These are phyloP conservation scores for Sporobolomyces phaffii DNA, from an alignment of 768 basidiomycete species.

Conservation along the genomic window DNA sequence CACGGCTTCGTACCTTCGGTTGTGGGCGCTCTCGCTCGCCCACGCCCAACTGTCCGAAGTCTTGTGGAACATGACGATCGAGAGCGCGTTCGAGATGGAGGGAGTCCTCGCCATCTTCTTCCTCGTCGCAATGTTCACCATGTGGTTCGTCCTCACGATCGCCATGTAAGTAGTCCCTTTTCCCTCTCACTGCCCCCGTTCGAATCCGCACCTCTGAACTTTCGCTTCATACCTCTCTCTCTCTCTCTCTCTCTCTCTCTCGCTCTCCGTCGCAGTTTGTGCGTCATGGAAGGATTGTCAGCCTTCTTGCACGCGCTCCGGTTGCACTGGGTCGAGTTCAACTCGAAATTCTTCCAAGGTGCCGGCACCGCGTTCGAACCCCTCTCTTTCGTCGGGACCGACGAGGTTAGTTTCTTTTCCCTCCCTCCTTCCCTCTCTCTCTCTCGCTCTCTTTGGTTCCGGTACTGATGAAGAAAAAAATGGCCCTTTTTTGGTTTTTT, in stretches of 20 bases:
- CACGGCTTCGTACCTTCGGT: constrained; percentile 53
- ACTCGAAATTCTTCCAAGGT: constrained; percentile 70
- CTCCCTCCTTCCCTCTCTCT: background rate
- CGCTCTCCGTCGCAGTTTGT: constrained; percentile 61
- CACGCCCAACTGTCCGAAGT: constrained; percentile 96
- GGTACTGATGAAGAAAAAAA: background rate
- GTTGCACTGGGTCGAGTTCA: constrained; percentile 91
- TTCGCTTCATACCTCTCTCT: background rate
- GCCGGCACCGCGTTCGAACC: constrained; percentile 79
- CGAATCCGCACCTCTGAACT: too few relatives aligned
- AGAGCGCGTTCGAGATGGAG: constrained; percentile 47
- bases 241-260: background rate
- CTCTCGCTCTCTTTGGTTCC: background rate
- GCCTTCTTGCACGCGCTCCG: constrained; percentile 94
- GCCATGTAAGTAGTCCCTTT: constrained; percentile 43
- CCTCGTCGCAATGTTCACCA: constrained; percentile 61
- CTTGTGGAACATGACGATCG: constrained; percentile 55
- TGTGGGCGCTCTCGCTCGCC: constrained; percentile 96
- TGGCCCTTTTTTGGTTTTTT: too few relatives aligned
- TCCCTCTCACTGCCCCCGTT: too few relatives aligned
- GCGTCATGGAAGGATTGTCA: constrained; percentile 94
- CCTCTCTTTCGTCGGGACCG: constrained; percentile 66
- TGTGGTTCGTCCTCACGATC: constrained; percentile 79
- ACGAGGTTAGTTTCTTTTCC: constrained; percentile 36
- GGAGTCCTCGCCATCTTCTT: constrained; percentile 54